Conservation (phyloP, 2,329 filamentous ascomycete genomes). For the Xylaria sp. region DNA sequence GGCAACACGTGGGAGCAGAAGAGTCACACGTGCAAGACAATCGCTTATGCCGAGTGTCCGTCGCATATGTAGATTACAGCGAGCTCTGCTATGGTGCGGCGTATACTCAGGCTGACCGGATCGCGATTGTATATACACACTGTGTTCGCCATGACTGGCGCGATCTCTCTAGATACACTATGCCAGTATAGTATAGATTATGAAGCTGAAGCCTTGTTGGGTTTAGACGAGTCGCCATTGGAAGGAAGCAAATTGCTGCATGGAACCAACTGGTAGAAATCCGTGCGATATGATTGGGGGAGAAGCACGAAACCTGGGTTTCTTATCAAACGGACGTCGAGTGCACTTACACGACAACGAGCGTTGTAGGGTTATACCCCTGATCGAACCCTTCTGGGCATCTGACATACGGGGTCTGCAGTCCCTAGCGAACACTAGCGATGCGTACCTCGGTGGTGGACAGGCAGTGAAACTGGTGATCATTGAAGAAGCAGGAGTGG, state of each 20-base stretch:
- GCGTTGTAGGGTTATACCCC: no score
- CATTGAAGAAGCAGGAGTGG: not conserved
- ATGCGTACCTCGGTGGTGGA: no score
- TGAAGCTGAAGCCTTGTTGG: not conserved
- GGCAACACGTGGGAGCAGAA: not conserved
- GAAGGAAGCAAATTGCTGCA: not conserved
- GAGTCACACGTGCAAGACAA: not conserved
- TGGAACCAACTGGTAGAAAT: not conserved
- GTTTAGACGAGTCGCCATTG: no score
- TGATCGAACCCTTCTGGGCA: no score
- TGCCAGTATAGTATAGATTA: no score
- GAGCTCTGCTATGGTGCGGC: no score
- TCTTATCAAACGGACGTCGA: not conserved
- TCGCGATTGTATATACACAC: not conserved
- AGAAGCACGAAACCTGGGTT: not conserved
- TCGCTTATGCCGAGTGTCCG: not conserved
- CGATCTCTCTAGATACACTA: no score
- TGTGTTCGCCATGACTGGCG: not conserved
- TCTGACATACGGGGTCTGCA: no score
- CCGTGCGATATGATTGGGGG: not conserved
- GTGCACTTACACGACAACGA: no score
- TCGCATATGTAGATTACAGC: not conserved
- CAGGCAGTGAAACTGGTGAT: not conserved
- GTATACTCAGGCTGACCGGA: not conserved
- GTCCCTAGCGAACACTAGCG: no score